These are phyloP conservation scores for Ascoidea rubescens DNA, from an alignment of 805 yeast species.

Conservation along the genomic window DNA sequence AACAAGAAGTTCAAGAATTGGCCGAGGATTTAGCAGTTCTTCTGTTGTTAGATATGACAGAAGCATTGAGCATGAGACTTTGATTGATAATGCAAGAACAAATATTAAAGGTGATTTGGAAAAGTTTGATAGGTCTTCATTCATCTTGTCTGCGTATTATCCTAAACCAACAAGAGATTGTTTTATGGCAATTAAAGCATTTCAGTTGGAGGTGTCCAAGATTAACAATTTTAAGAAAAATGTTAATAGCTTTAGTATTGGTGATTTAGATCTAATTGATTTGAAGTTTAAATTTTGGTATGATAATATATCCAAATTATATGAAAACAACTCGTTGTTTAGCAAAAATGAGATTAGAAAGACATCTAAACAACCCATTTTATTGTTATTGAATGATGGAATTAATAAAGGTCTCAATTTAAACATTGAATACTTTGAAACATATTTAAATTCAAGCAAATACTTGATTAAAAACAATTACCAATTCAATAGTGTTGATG, in stretches of 20 bases:
- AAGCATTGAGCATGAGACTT: too few relatives aligned
- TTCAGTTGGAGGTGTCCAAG: conserved; percentile 49
- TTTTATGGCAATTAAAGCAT: conserved; percentile 48
- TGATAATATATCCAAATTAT: conserved; percentile 37
- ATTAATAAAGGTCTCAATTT: conserved; percentile 33
- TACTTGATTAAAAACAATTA: conserved; percentile 31
- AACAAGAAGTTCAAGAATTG: too few relatives aligned
- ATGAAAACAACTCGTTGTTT: conserved; percentile 17
- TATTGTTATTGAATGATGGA: conserved; percentile 41
- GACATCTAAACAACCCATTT: conserved; percentile 48
- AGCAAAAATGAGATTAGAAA: conserved; percentile 12
- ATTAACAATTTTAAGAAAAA: conserved; percentile 15
- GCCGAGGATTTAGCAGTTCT: too few relatives aligned
- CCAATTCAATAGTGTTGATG: conserved; percentile 34
- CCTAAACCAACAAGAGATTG: conserved; percentile 52
- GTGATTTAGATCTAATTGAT: conserved; percentile 16
- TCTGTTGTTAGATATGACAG: too few relatives aligned
- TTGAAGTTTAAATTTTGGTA: conserved; percentile 67
- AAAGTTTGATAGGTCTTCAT: conserved; percentile 46
- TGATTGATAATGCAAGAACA: conserved; percentile 4
- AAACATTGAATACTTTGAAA: conserved; percentile 41
- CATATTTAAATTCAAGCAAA: conserved; percentile 44
- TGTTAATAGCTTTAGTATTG: conserved; percentile 19
- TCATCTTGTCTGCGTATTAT: conserved; percentile 50
- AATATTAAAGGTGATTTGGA: conserved; percentile 18